Percentiles rank a stretch among this genome's conserved stretches.
Conservation (phyloP, 2,329 filamentous ascomycete genomes). For the Talaromyces atroroseus region DNA sequence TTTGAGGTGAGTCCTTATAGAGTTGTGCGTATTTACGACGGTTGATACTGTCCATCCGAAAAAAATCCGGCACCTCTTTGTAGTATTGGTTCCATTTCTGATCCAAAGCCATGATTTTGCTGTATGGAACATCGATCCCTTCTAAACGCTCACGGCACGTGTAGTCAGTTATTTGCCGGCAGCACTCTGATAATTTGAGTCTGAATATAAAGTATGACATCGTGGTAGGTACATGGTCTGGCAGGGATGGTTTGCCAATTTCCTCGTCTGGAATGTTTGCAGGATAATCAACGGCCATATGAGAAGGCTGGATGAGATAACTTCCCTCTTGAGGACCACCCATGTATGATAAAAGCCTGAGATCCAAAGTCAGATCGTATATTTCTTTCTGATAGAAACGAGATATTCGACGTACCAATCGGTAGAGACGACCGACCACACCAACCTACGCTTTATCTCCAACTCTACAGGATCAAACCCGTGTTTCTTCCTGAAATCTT, state of each 20-base stretch:
- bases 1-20: conserved; percentile 23
- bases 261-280: conserved; percentile 40
- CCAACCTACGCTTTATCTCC: conserved; percentile 38
- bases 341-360: conserved; percentile 36
- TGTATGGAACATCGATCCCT: conserved; percentile 27
- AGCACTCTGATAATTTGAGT: conserved; percentile 36
- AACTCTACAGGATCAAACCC: conserved; percentile 21
- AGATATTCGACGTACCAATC: conserved; percentile 41
- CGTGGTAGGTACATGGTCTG: conserved; percentile 34
- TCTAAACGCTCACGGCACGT: conserved; percentile 23
- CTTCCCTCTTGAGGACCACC: conserved; percentile 41
- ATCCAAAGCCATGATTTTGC: conserved; percentile 36
- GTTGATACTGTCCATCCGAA: conserved; percentile 31
- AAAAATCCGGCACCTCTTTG: conserved; percentile 30
- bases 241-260: conserved; percentile 23
- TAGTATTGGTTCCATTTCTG: conserved; percentile 28
- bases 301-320: conserved; percentile 38
- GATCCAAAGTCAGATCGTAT: background rate
- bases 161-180: conserved; percentile 37
- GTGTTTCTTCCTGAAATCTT: conserved; percentile 16
- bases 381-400: background rate
- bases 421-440: conserved; percentile 41
- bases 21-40: conserved; percentile 22
- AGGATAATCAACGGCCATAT: conserved; percentile 38
- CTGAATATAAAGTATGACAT: conserved; percentile 44